Conservation (phyloP, 805 yeast species). For the Maudiozyma turicensis region DNA sequence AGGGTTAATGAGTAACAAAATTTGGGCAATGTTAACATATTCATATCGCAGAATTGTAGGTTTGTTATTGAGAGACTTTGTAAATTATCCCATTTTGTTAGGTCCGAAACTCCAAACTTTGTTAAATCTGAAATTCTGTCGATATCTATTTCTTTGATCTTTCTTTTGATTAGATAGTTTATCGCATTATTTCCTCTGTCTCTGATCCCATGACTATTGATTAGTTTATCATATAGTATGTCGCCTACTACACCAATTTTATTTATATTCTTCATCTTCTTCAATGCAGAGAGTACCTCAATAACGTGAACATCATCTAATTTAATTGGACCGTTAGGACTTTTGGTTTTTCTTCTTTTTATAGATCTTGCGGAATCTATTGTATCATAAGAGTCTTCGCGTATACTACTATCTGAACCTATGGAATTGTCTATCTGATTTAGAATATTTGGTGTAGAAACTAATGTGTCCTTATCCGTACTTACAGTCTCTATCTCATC, state of each 20-base stretch:
- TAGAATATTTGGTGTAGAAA: neutral
- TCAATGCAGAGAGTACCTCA: constrained; percentile 6
- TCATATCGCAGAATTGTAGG: constrained; percentile 17
- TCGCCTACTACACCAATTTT: constrained; percentile 14
- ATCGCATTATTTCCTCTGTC: constrained; percentile 24
- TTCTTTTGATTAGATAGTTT: constrained; percentile 15
- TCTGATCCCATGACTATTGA: constrained; percentile 25
- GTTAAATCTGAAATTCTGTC: constrained; percentile 9
- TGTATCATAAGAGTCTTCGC: neutral
- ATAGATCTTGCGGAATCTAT: neutral
- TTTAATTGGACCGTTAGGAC: neutral
- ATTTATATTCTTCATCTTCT: constrained; percentile 15
- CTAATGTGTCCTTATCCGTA: no score
- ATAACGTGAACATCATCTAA: neutral
- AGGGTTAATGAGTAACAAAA: constrained; percentile 14
- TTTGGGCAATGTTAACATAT: constrained; percentile 17
- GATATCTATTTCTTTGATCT: constrained; percentile 12
- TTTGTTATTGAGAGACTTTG: constrained; percentile 10
- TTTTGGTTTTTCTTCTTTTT: neutral
- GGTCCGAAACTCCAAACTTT: constrained; percentile 15
- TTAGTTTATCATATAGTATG: constrained; percentile 15
- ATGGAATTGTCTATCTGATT: neutral
- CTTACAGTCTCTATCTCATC: neutral
- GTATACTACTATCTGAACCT: neutral
- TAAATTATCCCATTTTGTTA: constrained; percentile 24